Conservation (phyloP, 768 basidiomycete species). For the Pleurotus ostreatus region DNA sequence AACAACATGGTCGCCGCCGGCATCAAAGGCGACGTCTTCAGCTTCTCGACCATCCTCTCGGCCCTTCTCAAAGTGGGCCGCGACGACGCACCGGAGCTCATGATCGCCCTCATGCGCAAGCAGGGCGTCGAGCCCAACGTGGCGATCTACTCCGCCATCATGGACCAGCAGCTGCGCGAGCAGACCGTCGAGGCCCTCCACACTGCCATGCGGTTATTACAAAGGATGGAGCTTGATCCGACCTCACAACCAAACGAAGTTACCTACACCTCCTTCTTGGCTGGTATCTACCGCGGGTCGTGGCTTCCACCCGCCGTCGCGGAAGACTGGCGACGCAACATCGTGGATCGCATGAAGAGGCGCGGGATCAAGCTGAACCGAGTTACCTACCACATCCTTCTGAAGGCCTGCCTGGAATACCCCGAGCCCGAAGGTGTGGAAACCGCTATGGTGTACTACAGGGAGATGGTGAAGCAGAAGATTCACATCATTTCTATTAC, state of each 20-base stretch:
- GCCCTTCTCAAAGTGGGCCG: slow-evolving; percentile 68
- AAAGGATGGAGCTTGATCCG: slow-evolving; percentile 65
- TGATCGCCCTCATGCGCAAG: slow-evolving; percentile 72
- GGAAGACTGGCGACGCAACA: slow-evolving; percentile 42
- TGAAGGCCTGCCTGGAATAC: slow-evolving; percentile 61
- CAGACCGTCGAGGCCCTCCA: slow-evolving; percentile 48
- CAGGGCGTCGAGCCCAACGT: slow-evolving; percentile 72
- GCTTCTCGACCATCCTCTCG: slow-evolving; percentile 82
- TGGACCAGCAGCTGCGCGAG: slow-evolving; percentile 66
- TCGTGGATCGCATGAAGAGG: slow-evolving; percentile 57
- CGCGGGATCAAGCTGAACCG: slow-evolving; percentile 52
- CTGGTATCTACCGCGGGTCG: slow-evolving; percentile 61
- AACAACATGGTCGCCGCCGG: slow-evolving; percentile 49
- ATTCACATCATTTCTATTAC: slow-evolving; percentile 56
- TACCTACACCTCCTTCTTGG: slow-evolving; percentile 80
- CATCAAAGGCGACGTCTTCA: slow-evolving; percentile 74
- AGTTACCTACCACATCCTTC: slow-evolving; percentile 73
- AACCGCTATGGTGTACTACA: slow-evolving; percentile 55
- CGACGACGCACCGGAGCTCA: slow-evolving; percentile 58
- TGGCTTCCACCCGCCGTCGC: slow-evolving; percentile 43
- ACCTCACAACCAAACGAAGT: slow-evolving; percentile 62
- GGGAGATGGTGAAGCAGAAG: slow-evolving; percentile 51
- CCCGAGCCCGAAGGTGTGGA: slow-evolving; percentile 44
- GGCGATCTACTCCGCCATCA: slow-evolving; percentile 75
- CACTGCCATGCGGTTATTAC: slow-evolving; percentile 66